Base-by-base conservation (phyloP, 148 eudicot species). In the Rhododendron ferrugineum region DNA sequence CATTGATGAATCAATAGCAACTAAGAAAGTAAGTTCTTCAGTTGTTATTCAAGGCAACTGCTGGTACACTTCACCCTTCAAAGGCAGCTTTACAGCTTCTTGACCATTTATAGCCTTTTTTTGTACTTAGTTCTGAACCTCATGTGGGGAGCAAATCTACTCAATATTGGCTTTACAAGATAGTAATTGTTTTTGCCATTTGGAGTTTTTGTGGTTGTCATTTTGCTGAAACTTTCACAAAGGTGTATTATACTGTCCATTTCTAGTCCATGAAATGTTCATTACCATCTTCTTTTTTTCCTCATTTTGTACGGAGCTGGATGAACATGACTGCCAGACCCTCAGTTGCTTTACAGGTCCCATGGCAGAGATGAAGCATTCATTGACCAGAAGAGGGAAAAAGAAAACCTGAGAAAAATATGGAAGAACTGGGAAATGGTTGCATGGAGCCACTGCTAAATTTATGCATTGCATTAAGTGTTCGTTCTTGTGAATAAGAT, bases 1-100 rank as follows among this genome's bases (percentile, higher is more conserved):
- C 64, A 16, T 52, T 6, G 58, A 52, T 80, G 62, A 22, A 80
- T 50, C 58, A 47, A n/a, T 47, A 30, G 81, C 5, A 80, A 15
- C 40, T 13, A 50, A 30, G 82, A 79, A 49, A 79, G 64, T 15
- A 52, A 52, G 40, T 11, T 52, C 82, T 52, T 80, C 23, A 49
- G 34, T 16, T 78, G 56, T 5, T n/a, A 15, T 78, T 46, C 81
- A 78, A 44, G 56, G 81, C 54, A 44, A 78, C 56, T 44, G 32
- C 22, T 46, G 81, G 56, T 23, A 47, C 81, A 11, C 26, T 47
- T 13, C 79, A 16, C 79, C 42, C 82, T 28, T 52, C 32, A 58
- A 26, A 23, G 77, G 6, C 32, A 26, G 76, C 84, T 82, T 82
- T 82, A 82, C 32, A 64, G 84, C 84, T 66, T 82, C 74, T 82